A percentile compares a stretch with the other conserved stretches of the same genome.
phyloP scores from a whole-genome alignment of 768 basidiomycete genomes.

The Suillus discolor region DNA sequence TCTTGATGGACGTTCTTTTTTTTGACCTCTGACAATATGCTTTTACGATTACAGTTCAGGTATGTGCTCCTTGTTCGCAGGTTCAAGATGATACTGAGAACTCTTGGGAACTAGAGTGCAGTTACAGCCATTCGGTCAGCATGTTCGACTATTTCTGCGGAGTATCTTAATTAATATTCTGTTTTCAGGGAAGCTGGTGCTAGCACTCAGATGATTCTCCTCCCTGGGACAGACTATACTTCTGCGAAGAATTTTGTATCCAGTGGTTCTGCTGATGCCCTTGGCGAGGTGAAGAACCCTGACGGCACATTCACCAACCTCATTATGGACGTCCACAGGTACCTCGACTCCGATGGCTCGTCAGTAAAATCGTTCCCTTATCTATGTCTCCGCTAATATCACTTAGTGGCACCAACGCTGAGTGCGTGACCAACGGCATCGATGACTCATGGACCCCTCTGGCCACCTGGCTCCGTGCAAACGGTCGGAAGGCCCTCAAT shows the following conservation, averaged over 20 bases:
- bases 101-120: constrained; percentile 48
- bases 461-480: constrained; percentile 49
- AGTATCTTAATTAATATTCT: background rate
- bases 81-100: background rate
- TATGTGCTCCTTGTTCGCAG: background rate
- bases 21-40: background rate
- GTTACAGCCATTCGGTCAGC: constrained; percentile 63
- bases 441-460: constrained; percentile 47
- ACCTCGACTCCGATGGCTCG: constrained; percentile 57
- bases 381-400: background rate
- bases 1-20: background rate
- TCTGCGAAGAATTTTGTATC: constrained; percentile 53
- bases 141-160: constrained; percentile 34
- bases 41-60: constrained; percentile 1
- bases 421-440: constrained; percentile 59
- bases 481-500: constrained; percentile 56
- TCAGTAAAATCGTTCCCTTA: constrained; percentile 30
- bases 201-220: constrained; percentile 54
- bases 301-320: constrained; percentile 48
- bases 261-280: constrained; percentile 51
- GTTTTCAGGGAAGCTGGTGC: constrained; percentile 37
- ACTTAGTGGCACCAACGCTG: constrained; percentile 40
- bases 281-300: constrained; percentile 46
- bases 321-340: constrained; percentile 66
- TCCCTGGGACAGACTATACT: constrained; percentile 62